Percentiles rank a stretch among this genome's conserved stretches.
These are phyloP conservation scores for Ichthyophthirius multifiliis DNA, from an alignment of 169 alveolate species.

Conservation along the genomic window DNA sequence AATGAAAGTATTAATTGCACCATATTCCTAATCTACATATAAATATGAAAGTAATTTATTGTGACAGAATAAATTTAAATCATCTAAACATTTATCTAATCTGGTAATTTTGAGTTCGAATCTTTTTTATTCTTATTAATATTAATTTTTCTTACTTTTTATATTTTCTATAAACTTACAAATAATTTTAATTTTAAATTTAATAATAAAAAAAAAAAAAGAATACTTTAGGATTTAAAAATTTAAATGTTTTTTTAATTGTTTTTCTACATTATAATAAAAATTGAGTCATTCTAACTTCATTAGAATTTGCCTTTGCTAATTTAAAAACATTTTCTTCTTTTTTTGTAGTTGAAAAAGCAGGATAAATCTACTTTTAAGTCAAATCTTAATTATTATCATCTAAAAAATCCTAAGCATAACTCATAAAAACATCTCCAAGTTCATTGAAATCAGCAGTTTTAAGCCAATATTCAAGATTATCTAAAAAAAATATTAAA, in stretches of 20 bases:
- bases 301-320: conserved; percentile 35
- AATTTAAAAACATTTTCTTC: conserved; percentile 42
- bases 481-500: too few species aligned
- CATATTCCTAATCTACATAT: conserved; percentile 37
- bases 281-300: conserved; percentile 37
- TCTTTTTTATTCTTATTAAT: conserved; percentile 20
- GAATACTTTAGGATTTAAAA: conserved; percentile 9
- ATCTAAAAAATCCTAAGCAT: neutral
- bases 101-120: conserved; percentile 18
- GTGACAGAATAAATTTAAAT: conserved; percentile 31
- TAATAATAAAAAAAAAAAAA: neutral
- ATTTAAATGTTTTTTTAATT: conserved; percentile 15
- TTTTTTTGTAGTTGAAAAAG: conserved; percentile 21
- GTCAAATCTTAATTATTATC: neutral
- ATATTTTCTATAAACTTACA: neutral
- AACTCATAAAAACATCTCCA: neutral
- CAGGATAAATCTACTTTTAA: conserved; percentile 9
- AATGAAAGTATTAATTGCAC: conserved; percentile 29
- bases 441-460: conserved; percentile 16
- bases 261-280: conserved; percentile 31
- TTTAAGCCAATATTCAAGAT: conserved; percentile 16
- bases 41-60: conserved; percentile 33
- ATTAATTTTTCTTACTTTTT: conserved; percentile 26
- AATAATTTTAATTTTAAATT: neutral
- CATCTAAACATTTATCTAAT: conserved; percentile 32